Base-by-base conservation (phyloP, 257 asterid species). In the Nyctanthes arbortristis region DNA sequence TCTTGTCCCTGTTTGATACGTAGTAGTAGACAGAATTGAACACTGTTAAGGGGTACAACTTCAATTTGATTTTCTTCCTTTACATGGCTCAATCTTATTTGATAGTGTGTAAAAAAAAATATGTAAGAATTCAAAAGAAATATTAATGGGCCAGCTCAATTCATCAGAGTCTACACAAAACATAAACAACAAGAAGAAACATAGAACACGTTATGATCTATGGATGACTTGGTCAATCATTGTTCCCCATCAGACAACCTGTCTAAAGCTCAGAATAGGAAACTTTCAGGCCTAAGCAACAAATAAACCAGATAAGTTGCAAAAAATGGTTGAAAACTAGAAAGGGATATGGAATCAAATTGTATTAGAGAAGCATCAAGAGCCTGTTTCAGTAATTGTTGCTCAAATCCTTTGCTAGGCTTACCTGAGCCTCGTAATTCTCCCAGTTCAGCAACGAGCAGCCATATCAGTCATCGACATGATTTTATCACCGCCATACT, bases 291-390 rank as follows among this genome's bases (percentile, higher is more conserved):
- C 16, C 45, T 7, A 60, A 30, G 10, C 57, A 55, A 63, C 4
- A 27, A 20, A 70, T 34, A 47, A 7, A 40, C 27, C 62, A 30
- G 60, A 32, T 12, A 5, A 31, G 16, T 14, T 29, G 28, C 5
- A 27, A 28, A 27, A 28, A 73, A 34, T 47, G 64, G 75, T 55
- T 66, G 60, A 63, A 71, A 73, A 32, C 24, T 25, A 13, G 29
- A 68, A 24, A 7, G 7, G 27, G 78, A 66, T 39, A 86, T 84
- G 92, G 85, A 85, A 67, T 63, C 87, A 67, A 77, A 78, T 69
- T 88, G 91, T 81, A 67, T 80, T 63, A 78, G 77, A 77, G 84
- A 78, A 67, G 80, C 88, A 62, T 83, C 88, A 58, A 71, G 77
- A 55, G 78, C 81, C 66, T 86, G 97, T 77, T 75, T 86, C 80